Evolutionary conservation across 805 yeast species (phyloP), one percentile per base, ranked within the genome.

Genomic region (Suhomyces xylopsoci): DNA sequence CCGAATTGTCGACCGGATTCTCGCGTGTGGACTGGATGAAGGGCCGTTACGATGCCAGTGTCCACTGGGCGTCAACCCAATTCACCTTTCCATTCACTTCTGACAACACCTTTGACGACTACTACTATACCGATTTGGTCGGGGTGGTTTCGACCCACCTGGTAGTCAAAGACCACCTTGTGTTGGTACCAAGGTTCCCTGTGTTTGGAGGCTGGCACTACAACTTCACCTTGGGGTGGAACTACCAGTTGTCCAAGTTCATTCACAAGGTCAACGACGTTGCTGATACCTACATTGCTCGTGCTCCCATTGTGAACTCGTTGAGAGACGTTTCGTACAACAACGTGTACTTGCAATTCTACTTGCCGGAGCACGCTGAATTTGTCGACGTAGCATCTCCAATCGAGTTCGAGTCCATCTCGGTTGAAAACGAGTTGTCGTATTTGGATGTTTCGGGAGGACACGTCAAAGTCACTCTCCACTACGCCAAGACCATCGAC

Each of bases 181-280:
- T 85, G 34, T 68, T 94, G 58, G 82, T 80, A 63, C 98, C 98
- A 52, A 81, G 99, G 68, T 94, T 77, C 76, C 99, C 99, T n/a
- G 67, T 94, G 6, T 88, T 90, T 70, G 99, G 99, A 47, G 96
- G 92, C 43, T 94, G 99, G 99, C 80, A 85, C 62, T 93, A 90
- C 71, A 90, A 93, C 71, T 94, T 90, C 77, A 94, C 98, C 20
- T 70, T 93, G 60, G 98, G 98, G n/a, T 94, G 97, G 97, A 82
- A 85, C 48, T 81, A 83, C 57, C 72, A 77, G 19, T 70, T 92
- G 42, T 62, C 72, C 14, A 71, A 81, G 45, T 85, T 79, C 58
- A 74, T 88, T 49, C 83, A 71, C 59, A 62, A 67, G 41, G 59
- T 76, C 15, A 54, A 59, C 25, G 62, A 59, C 19, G 72, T 73